phyloP scores from a whole-genome alignment of 2,329 filamentous ascomycete species.

The Aureobasidium sp. region DNA sequence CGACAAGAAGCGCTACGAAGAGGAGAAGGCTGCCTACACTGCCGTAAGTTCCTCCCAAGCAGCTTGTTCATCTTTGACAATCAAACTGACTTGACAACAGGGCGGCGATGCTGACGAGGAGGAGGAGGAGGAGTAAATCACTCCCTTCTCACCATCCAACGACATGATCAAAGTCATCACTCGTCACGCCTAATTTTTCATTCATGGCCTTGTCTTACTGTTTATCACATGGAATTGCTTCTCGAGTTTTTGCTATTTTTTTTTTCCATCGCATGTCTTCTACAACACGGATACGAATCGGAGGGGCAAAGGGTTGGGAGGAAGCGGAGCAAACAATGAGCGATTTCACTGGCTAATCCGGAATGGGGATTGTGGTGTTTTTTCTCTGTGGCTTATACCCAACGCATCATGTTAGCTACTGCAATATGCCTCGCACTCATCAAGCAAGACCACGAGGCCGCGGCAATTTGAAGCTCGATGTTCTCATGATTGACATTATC shows the following conservation, averaged over 20 bases:
- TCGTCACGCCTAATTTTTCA: conserved; percentile 12
- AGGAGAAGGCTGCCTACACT: conserved; percentile 91
- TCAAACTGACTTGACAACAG: conserved; percentile 19
- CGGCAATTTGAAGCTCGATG: neutral
- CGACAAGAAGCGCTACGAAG: conserved; percentile 99
- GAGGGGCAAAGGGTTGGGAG: neutral
- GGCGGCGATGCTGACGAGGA: conserved; percentile 29
- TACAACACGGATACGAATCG: conserved; percentile 4
- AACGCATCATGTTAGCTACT: conserved; percentile 2
- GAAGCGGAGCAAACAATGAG: neutral
- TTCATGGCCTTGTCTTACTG: conserved; percentile 16
- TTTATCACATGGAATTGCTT: conserved; percentile 14
- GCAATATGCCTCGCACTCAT: neutral
- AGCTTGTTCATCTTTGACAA: neutral
- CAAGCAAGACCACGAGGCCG: neutral
- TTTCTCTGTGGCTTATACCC: neutral
- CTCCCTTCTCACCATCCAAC: neutral
- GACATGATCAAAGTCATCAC: conserved; percentile 7
- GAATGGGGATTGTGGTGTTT: conserved; percentile 7
- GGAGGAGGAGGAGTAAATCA: conserved; percentile 31
- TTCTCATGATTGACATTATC: neutral
- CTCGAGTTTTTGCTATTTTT: conserved; percentile 3
- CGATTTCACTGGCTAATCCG: conserved; percentile 1
- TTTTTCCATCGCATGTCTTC: conserved; percentile 7
- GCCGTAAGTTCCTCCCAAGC: conserved; percentile 48